Conservation (phyloP, 257 asterid species). For the Scutellaria baicalensis region DNA sequence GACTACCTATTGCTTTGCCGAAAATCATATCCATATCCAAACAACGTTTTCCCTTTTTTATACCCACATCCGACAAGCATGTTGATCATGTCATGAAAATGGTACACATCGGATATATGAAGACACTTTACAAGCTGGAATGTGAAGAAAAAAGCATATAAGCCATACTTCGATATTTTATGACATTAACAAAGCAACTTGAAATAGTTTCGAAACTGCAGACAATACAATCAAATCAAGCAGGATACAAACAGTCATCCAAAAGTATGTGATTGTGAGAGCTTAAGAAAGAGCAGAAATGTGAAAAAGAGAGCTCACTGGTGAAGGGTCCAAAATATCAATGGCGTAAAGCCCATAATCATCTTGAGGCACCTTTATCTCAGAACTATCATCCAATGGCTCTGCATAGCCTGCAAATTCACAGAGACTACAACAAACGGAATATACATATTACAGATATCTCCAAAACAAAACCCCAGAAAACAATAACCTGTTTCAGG, state of each 20-base stretch:
- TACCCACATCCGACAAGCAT: slow-evolving; percentile 98
- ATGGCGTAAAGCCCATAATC: slow-evolving; percentile 94
- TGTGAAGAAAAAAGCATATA: slow-evolving; percentile 9
- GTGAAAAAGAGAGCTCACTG: slow-evolving; percentile 26
- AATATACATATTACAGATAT: no score
- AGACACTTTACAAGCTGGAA: slow-evolving; percentile 68
- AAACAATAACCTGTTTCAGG: slow-evolving; percentile 40
- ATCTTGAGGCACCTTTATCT: slow-evolving; percentile 84
- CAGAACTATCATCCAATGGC: slow-evolving; percentile 56
- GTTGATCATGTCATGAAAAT: slow-evolving; percentile 89
- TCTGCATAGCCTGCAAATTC: slow-evolving; percentile 69
- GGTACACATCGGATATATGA: slow-evolving; percentile 58
- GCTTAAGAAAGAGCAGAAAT: background rate
- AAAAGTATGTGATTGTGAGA: no score
- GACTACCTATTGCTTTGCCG: slow-evolving; percentile 93
- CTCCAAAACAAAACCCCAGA: background rate
- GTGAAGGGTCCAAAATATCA: slow-evolving; percentile 92
- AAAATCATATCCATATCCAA: slow-evolving; percentile 91
- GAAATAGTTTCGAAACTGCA: background rate
- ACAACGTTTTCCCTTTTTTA: slow-evolving; percentile 79
- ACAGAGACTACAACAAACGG: background rate
- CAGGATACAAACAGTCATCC: background rate
- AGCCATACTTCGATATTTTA: background rate
- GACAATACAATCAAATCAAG: background rate
- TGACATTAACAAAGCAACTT: background rate